Percentiles rank a stretch among this genome's conserved stretches.
Conservation (phyloP, 202 grass and related monocot species). For the Zizania palustris region DNA sequence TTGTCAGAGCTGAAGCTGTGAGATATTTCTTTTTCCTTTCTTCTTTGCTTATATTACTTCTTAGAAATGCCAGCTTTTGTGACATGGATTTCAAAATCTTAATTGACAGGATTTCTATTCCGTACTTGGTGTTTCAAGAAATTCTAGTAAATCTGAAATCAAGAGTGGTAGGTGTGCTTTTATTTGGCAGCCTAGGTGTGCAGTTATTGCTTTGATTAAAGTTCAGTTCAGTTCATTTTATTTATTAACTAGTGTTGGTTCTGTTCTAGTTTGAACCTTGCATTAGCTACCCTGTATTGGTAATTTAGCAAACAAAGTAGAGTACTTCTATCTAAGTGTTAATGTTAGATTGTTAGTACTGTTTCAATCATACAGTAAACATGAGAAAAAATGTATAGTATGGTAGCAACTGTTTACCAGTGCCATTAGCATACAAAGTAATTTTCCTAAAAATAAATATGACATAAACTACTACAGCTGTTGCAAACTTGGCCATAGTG, state of each 20-base stretch:
- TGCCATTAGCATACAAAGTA: too few relatives aligned
- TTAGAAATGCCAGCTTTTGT: constrained; percentile 25
- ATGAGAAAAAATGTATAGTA: neutral
- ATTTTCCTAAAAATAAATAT: neutral
- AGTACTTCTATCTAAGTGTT: neutral
- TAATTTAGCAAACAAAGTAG: neutral
- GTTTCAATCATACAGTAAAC: neutral
- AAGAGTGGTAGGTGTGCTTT: constrained; percentile 72
- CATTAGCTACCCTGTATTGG: constrained; percentile 11
- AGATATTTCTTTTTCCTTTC: constrained; percentile 40
- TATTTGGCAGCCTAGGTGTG: constrained; percentile 3
- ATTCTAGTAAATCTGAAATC: constrained; percentile 99
- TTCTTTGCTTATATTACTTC: constrained; percentile 9
- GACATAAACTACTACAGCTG: neutral
- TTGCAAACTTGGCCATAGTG: constrained; percentile 1
- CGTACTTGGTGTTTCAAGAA: constrained; percentile 88
- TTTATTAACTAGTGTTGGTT: neutral
- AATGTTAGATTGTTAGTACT: neutral
- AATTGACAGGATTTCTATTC: constrained; percentile 92
- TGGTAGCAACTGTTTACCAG: constrained; percentile 3
- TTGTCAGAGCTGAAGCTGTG: constrained; percentile 85
- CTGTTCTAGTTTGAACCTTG: neutral
- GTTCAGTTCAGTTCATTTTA: neutral
- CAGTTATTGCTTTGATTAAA: neutral
- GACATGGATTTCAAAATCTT: constrained; percentile 30